phyloP scores from a whole-genome alignment of 306 rosid species.

The Dryas drummondii region DNA sequence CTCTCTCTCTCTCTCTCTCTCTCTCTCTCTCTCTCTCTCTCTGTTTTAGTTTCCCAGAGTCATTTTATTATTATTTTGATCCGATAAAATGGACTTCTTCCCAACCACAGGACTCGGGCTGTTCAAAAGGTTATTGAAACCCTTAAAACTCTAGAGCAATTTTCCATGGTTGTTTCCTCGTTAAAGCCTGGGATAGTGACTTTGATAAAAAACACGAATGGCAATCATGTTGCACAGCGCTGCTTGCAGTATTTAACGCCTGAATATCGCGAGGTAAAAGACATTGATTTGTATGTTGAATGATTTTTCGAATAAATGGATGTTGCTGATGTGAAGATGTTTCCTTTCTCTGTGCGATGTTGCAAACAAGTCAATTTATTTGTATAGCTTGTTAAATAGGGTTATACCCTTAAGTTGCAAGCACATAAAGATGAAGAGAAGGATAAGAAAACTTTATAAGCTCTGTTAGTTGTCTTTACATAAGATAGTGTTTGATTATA shows the following conservation, averaged over 20 bases:
- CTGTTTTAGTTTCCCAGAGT: not conserved
- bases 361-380: not conserved
- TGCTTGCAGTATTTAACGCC: slow-evolving; percentile 50
- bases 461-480: not conserved
- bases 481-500: not conserved
- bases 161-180: slow-evolving; percentile 49
- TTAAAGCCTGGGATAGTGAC: slow-evolving; percentile 41
- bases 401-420: not conserved
- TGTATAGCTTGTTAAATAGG: not conserved
- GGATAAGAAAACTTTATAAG: slow-evolving; percentile 1
- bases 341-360: not conserved
- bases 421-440: not conserved
- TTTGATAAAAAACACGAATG: slow-evolving; percentile 49
- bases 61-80: not conserved
- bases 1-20: slow-evolving; percentile 26
- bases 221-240: slow-evolving; percentile 60
- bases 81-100: slow-evolving; percentile 10
- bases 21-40: not conserved
- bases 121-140: slow-evolving; percentile 67
- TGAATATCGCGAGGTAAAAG: slow-evolving; percentile 42
- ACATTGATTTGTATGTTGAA: not conserved
- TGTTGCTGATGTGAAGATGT: slow-evolving; percentile 14
- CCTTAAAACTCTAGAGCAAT: slow-evolving; percentile 46
- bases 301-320: not conserved
- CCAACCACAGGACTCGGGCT: slow-evolving; percentile 52